Evolutionary conservation across 345 rosid genomes (phyloP), one percentile per base, ranked within the genome.

Genomic region (Turritis glabra): DNA sequence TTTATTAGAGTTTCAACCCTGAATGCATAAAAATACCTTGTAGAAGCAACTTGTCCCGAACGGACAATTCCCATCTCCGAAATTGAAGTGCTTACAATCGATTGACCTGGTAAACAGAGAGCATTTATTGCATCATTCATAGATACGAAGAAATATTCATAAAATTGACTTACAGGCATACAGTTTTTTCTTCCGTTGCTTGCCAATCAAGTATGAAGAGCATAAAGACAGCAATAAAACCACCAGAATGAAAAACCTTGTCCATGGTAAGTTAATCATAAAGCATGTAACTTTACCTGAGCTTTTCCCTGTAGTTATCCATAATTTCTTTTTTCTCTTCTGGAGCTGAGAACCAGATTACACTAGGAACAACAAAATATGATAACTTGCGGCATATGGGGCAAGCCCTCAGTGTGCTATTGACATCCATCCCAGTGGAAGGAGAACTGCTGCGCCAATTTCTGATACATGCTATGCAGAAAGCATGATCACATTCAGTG

Each of bases 41-140:
- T 95, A 95, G 72, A 95, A 95, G 78, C 98, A 92, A 80, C 99
- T 95, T 38, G 93, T 86, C 53, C 99, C 98, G 73, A 95, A 95
- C 25, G 92, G 99, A 74, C 98, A 92, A 72, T 85, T 89, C 67
- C 96, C 96, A 79, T 89, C 91, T 32, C 98, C 96, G 46, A 88
- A 87, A 74, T 90, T 86, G 67, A 95, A 95, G 80, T 92, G 92
- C 85, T 85, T 95, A 86, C 98, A 95, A 79, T 95, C 90, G 32
- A 90, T 92, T 29, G 92, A 90, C 69, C 98, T 95, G 86, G 44
- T 32, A 44, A 59, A 62, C 65, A 32, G 5, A 50, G 40, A 53
- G 52, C 38, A 40, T 3, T 47, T 48, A 59, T 67, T 37, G 38
- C 14, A 57, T 73, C 14, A 57, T 73, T 53, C 55, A 73, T 4